phyloP scores from a whole-genome alignment of 2,329 filamentous ascomycete genomes.

The Penicillium sclerotigenum region DNA sequence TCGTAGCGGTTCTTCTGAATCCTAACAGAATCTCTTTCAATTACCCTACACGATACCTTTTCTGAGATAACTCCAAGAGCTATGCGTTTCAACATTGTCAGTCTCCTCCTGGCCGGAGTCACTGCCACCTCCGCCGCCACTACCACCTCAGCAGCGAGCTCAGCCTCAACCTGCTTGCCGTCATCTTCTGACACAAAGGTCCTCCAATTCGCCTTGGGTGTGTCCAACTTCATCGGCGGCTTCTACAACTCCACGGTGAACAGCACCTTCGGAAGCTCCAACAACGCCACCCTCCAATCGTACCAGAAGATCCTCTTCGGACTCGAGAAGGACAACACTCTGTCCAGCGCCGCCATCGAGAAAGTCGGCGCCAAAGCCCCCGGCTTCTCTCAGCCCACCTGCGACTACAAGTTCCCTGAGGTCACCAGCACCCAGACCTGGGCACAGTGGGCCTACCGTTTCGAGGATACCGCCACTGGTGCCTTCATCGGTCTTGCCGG shows the following conservation, averaged over 20 bases:
- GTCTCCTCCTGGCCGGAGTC: slow-evolving; percentile 22
- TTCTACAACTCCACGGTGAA: slow-evolving; percentile 31
- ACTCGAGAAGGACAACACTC: slow-evolving; percentile 24
- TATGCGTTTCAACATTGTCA: slow-evolving; percentile 21
- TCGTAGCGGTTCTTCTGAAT: neutral
- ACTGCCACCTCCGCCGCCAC: slow-evolving; percentile 5
- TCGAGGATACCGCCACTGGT: slow-evolving; percentile 23
- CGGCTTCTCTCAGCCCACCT: slow-evolving; percentile 20
- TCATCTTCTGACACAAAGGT: slow-evolving; percentile 20
- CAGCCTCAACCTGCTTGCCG: slow-evolving; percentile 19
- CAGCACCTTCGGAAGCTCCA: slow-evolving; percentile 18
- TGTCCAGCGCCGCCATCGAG: slow-evolving; percentile 25
- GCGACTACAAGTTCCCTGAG: slow-evolving; percentile 23
- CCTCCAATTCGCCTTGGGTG: slow-evolving; percentile 23
- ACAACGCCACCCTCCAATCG: slow-evolving; percentile 13
- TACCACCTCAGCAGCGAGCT: slow-evolving; percentile 9
- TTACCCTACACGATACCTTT: neutral
- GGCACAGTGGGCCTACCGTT: slow-evolving; percentile 18
- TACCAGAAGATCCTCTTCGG: slow-evolving; percentile 23
- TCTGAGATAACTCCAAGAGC: neutral
- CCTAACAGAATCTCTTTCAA: neutral
- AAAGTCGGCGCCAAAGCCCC: slow-evolving; percentile 15
- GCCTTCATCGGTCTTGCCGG: slow-evolving; percentile 29
- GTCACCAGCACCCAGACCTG: slow-evolving; percentile 16
- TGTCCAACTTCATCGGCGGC: slow-evolving; percentile 24